Base-by-base conservation (phyloP, 257 asterid species). In the Orobanche coerulescens region DNA sequence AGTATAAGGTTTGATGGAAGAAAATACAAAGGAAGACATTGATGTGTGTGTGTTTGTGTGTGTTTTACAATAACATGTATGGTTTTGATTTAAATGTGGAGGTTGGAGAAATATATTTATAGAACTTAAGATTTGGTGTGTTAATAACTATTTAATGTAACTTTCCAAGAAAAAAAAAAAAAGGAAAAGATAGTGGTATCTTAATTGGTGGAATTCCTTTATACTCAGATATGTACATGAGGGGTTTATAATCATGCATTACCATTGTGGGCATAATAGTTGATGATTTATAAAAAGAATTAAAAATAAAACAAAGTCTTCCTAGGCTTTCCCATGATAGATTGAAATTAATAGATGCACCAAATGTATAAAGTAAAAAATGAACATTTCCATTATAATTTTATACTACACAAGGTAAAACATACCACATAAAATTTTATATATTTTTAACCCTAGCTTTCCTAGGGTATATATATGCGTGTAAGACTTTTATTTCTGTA, bases 21-120 rank as follows among this genome's bases (percentile, higher is more conserved):
- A 77, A 65, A 67, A 42, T 56, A 68, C 30, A 18, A 71, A 53
- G 57, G 82, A 78, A 79, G 94, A 83, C 97, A 90, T 90, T 61
- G 62, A 44, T 53, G 59, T 36, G 2, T 15, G 3, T n/a, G 31
- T 30, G 6, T 31, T 6, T 1, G 2, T 6, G 8, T 44, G 26
- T 54, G n/a, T 4, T 20, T 9, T 19, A 12, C 14, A 47, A 34
- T 7, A 37, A 14, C 25, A 31, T 9, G 7, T 55, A 42, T 66
- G 54, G 16, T 37, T n/a, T 59, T 68, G 65, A 44, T 24, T 56
- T 42, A 52, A 53, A 30, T 39, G 15, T 23, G 56, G 36, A 51
- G 31, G 64, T 19, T 44, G 57, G 34, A 61, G 36, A 48, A 4
- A 33, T 8, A n/a, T 67, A 74, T 75, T 80, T 77, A 79, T 75